Percentiles rank a stretch among this genome's conserved stretches.
Conservation (phyloP, 169 alveolate species). For the Theileria parva region DNA sequence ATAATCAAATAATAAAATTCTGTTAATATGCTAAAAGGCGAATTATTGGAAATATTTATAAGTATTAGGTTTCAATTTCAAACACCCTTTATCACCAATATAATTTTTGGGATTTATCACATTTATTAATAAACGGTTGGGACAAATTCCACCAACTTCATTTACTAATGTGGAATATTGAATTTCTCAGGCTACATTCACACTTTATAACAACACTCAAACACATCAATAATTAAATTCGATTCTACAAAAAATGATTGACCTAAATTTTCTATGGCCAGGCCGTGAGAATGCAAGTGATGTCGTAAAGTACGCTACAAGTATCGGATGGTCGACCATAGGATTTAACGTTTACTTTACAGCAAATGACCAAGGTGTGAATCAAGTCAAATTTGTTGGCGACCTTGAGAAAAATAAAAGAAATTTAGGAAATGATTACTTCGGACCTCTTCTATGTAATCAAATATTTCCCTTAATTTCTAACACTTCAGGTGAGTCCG, state of each 20-base stretch:
- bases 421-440: not conserved
- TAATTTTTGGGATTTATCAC: too few relatives aligned
- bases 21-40: too few relatives aligned
- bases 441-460: not conserved
- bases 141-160: too few relatives aligned
- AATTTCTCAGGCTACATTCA: too few relatives aligned
- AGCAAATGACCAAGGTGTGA: slow-evolving; percentile 33
- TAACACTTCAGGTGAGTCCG: not conserved
- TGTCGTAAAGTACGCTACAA: not conserved
- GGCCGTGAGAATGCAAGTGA: slow-evolving; percentile 5
- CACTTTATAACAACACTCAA: too few relatives aligned
- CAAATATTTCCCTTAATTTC: slow-evolving; percentile 14
- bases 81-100: too few relatives aligned
- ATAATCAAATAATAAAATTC: too few relatives aligned
- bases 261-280: slow-evolving; percentile 53
- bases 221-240: too few relatives aligned
- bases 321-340: slow-evolving; percentile 43
- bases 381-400: not conserved
- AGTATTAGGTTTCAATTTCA: too few relatives aligned
- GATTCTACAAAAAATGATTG: slow-evolving; percentile 30
- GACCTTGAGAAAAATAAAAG: not conserved
- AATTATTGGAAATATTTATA: too few relatives aligned
- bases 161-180: too few relatives aligned
- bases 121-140: too few relatives aligned
- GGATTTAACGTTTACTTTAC: slow-evolving; percentile 47